Evolutionary conservation across 1,284 basidiomycete genomes (phyloP).

Genomic region (Erythrobasidium hasegawianum): DNA sequence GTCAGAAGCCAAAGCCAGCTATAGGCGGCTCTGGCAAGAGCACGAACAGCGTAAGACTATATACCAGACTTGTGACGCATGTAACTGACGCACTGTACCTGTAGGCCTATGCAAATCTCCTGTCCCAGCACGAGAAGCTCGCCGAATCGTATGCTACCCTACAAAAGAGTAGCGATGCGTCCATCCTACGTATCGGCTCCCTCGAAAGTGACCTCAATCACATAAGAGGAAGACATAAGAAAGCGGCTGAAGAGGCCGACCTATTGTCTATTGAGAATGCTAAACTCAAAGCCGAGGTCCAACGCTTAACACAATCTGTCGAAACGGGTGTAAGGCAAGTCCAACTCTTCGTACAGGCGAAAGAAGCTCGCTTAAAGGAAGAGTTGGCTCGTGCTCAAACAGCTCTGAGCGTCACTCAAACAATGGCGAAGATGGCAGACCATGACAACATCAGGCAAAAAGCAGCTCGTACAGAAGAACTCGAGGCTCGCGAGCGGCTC

Average conservation of each 20-base stretch:
- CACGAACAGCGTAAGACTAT: background rate
- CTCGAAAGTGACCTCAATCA: slow-evolving; percentile 7
- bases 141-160: background rate
- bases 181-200: background rate
- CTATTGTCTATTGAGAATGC: background rate
- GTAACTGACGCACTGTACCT: too few relatives aligned
- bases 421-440: background rate
- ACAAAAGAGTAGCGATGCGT: slow-evolving; percentile 1
- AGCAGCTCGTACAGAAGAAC: slow-evolving; percentile 19
- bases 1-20: background rate
- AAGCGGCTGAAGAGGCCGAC: slow-evolving; percentile 3
- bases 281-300: slow-evolving; percentile 6
- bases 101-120: background rate
- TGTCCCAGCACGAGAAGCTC: slow-evolving; percentile 9
- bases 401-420: background rate
- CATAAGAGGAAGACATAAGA: background rate
- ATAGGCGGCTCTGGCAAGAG: background rate
- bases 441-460: background rate
- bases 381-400: background rate
- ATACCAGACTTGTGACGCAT: too few relatives aligned
- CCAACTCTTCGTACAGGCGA: slow-evolving; percentile 6
- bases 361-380: slow-evolving; percentile 5
- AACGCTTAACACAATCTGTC: slow-evolving; percentile 4
- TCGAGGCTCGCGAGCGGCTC: background rate
- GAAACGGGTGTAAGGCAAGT: slow-evolving; percentile 18